Percentiles rank a stretch among this genome's conserved stretches.
These are phyloP conservation scores for Fusarium nanum DNA, from an alignment of 2,329 filamentous ascomycete species.

Conservation along the genomic window DNA sequence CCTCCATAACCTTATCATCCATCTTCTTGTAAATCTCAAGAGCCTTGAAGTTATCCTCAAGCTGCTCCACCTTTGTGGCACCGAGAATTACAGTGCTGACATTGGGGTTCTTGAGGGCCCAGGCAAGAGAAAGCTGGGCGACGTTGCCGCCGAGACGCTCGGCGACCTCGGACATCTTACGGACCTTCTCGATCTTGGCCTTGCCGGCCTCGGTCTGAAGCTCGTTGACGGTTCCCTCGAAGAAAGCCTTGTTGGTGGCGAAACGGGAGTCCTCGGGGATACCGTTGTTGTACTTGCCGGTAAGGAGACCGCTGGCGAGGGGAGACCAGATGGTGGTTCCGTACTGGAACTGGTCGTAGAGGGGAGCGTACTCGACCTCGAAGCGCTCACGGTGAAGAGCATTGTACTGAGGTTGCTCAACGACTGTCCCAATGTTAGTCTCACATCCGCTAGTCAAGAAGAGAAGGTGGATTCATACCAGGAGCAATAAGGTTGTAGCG, in stretches of 20 bases:
- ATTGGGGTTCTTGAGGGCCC: conserved; percentile 45
- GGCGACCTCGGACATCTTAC: conserved; percentile 40
- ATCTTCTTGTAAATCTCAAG: conserved; percentile 40
- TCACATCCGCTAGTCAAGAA: rapidly evolving
- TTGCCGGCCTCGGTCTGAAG: conserved; percentile 35
- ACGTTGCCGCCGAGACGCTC: conserved; percentile 43
- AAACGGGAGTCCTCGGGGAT: conserved; percentile 69
- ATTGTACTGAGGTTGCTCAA: conserved; percentile 77
- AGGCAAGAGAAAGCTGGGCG: conserved; percentile 43
- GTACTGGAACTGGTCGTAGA: conserved; percentile 68
- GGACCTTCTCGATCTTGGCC: conserved; percentile 46
- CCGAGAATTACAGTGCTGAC: conserved; percentile 48
- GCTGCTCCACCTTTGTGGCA: conserved; percentile 45
- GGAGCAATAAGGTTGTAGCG: conserved; percentile 71
- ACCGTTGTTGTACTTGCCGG: conserved; percentile 73
- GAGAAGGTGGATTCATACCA: not conserved
- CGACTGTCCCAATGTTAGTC: conserved; percentile 49
- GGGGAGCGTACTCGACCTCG: conserved; percentile 70
- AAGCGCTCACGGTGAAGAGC: conserved; percentile 70
- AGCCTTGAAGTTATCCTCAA: conserved; percentile 44
- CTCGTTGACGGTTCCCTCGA: conserved; percentile 22
- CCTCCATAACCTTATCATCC: conserved; percentile 33
- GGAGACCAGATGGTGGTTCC: conserved; percentile 72
- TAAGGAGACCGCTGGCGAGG: conserved; percentile 66
- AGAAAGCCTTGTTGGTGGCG: conserved; percentile 48